A percentile compares a stretch with the other conserved stretches of the same genome.
Evolutionary conservation across 1,139 yeast genomes (phyloP).

Genomic region (Nakaseomyces nivariensis): DNA sequence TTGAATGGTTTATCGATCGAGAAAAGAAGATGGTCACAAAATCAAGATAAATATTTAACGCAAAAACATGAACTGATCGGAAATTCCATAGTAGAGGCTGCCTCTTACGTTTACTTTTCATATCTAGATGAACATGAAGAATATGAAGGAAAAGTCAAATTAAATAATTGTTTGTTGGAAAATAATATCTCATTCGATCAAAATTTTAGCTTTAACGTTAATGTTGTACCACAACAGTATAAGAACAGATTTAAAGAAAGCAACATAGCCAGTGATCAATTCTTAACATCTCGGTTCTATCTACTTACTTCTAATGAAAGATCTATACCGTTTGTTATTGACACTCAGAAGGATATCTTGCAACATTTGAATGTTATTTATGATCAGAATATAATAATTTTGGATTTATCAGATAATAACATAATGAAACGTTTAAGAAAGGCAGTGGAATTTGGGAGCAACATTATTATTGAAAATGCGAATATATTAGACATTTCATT

Average conservation of each 20-base stretch:
- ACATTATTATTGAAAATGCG: conserved; percentile 68
- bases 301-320: neutral
- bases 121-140: conserved; percentile 39
- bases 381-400: conserved; percentile 37
- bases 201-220: conserved; percentile 30
- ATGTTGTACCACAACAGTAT: conserved; percentile 36
- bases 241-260: conserved; percentile 42
- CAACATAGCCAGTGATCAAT: conserved; percentile 49
- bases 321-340: neutral
- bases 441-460: conserved; percentile 75
- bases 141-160: conserved; percentile 13
- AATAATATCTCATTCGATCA: conserved; percentile 38
- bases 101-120: conserved; percentile 56
- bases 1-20: conserved; percentile 60
- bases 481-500: conserved; percentile 34
- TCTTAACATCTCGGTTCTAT: conserved; percentile 33
- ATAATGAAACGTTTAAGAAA: conserved; percentile 66
- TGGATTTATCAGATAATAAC: conserved; percentile 68
- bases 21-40: conserved; percentile 63
- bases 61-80: conserved; percentile 49
- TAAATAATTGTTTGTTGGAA: conserved; percentile 36
- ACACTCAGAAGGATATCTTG: neutral
- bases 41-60: conserved; percentile 42
- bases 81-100: conserved; percentile 53
- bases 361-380: conserved; percentile 11